Conservation (phyloP, 108 stramenopile genomes). For the Nitzschia sp. region DNA sequence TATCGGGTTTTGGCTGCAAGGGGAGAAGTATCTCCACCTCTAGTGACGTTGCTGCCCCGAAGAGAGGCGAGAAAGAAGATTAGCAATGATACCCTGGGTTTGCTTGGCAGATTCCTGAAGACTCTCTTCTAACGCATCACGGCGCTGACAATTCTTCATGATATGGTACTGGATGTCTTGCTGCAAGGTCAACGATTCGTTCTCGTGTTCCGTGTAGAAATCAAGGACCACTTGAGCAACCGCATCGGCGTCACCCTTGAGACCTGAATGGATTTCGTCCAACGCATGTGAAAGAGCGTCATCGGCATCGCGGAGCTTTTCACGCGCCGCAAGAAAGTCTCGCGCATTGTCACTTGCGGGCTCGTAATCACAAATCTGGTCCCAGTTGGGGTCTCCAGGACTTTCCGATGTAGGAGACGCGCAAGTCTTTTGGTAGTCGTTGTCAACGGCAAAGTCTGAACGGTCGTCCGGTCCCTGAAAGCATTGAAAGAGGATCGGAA, state of each 20-base stretch:
- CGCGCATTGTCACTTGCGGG: neutral
- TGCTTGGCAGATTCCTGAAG: slow-evolving; percentile 25
- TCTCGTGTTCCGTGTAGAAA: slow-evolving; percentile 3
- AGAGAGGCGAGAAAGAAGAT: slow-evolving; percentile 26
- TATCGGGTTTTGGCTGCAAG: too few species aligned
- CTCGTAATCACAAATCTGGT: slow-evolving; percentile 12
- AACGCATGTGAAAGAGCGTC: slow-evolving; percentile 8
- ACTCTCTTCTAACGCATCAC: slow-evolving; percentile 8
- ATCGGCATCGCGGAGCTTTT: slow-evolving; percentile 10
- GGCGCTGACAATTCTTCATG: slow-evolving; percentile 26
- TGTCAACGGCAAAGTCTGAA: too few species aligned
- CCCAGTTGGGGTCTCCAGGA: slow-evolving; percentile 27
- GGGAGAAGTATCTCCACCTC: too few species aligned
- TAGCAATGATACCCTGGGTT: slow-evolving; percentile 19
- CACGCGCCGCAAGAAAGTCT: slow-evolving; percentile 12
- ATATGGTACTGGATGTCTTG: slow-evolving; percentile 27
- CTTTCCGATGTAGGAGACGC: too few species aligned
- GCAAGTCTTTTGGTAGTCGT: too few species aligned
- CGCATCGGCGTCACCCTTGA: slow-evolving; percentile 17
- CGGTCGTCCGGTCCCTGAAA: neutral
- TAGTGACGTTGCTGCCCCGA: too few species aligned
- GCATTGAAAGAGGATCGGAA: neutral
- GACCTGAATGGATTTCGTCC: slow-evolving; percentile 22
- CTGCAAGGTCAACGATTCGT: slow-evolving; percentile 3
- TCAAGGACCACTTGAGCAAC: slow-evolving; percentile 18